Percentiles rank a stretch among this genome's conserved stretches.
Conservation (phyloP, 2,329 filamentous ascomycete species). For the Clonostachys sp. region DNA sequence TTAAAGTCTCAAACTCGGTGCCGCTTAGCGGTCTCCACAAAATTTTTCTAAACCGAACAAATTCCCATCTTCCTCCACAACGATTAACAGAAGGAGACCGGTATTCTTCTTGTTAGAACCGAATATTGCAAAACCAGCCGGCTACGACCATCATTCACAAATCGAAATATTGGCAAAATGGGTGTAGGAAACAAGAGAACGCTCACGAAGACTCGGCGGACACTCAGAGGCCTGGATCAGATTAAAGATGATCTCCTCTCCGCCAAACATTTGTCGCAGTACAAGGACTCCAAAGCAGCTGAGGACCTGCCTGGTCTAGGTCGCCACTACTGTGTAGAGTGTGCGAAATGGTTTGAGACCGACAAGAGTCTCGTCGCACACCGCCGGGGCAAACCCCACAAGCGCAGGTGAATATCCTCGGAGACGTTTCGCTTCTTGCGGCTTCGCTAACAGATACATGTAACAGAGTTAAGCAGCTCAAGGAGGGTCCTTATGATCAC, state of each 20-base stretch:
- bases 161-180: slow-evolving; percentile 37
- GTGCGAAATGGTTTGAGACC: slow-evolving; percentile 93
- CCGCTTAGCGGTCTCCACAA: no score
- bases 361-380: slow-evolving; percentile 73
- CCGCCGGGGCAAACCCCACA: slow-evolving; percentile 86
- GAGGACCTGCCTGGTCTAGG: slow-evolving; percentile 90
- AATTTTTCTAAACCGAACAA: no score
- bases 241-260: slow-evolving; percentile 77
- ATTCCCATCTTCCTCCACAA: no score
- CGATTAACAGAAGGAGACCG: no score
- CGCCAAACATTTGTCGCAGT: slow-evolving; percentile 74
- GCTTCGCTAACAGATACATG: slow-evolving; percentile 10
- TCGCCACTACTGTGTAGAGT: slow-evolving; percentile 83
- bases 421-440: background rate
- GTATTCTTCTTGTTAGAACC: no score
- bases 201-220: slow-evolving; percentile 71
- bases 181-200: slow-evolving; percentile 62
- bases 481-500: slow-evolving; percentile 81
- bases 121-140: no score
- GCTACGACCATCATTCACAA: no score
- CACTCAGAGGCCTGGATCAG: slow-evolving; percentile 86
- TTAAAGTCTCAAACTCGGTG: no score
- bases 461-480: slow-evolving; percentile 70
- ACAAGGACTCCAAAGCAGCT: slow-evolving; percentile 70
- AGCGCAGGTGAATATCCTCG: slow-evolving; percentile 60